A percentile compares a stretch with the other conserved stretches of the same genome.
phyloP scores from a whole-genome alignment of 1,284 basidiomycete genomes.

The Grifola frondosa region DNA sequence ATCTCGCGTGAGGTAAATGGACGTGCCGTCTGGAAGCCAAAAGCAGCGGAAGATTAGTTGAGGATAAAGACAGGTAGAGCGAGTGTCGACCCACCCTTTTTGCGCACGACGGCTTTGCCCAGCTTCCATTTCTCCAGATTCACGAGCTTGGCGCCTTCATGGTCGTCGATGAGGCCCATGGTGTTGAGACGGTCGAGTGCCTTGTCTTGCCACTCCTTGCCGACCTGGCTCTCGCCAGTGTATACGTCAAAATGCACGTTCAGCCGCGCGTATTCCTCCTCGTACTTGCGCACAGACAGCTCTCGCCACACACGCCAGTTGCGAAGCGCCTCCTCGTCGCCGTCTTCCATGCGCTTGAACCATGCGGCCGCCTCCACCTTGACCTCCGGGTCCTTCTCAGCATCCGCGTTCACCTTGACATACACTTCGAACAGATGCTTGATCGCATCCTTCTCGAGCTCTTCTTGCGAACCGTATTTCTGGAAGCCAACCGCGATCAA shows the following conservation, averaged over 20 bases:
- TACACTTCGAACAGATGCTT: constrained; percentile 95
- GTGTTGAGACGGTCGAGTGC: constrained; percentile 64
- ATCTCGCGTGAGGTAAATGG: constrained; percentile 98
- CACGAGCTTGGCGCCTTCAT: constrained; percentile 75
- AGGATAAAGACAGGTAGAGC: not conserved
- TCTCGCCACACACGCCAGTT: constrained; percentile 96
- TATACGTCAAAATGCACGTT: constrained; percentile 96
- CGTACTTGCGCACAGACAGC: constrained; percentile 90
- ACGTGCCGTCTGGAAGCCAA: constrained; percentile 77
- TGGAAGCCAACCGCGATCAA: constrained; percentile 92
- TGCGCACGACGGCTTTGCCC: constrained; percentile 88
- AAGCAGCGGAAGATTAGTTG: not conserved
- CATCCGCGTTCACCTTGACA: constrained; percentile 91
- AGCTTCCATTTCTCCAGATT: constrained; percentile 89
- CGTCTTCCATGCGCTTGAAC: constrained; percentile 98
- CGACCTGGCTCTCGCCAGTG: constrained; percentile 90
- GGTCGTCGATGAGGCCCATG: constrained; percentile 54
- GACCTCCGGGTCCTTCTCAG: constrained; percentile 67
- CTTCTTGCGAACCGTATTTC: constrained; percentile 85
- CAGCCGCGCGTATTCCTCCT: constrained; percentile 85
- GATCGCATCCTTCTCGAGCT: constrained; percentile 87
- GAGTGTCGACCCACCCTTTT: constrained; percentile 70
- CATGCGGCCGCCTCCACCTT: constrained; percentile 85
- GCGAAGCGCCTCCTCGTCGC: constrained; percentile 78
- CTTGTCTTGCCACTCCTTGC: constrained; percentile 74